phyloP scores from a whole-genome alignment of 2,329 filamentous ascomycete genomes.

The Xylariaceae sp. region DNA sequence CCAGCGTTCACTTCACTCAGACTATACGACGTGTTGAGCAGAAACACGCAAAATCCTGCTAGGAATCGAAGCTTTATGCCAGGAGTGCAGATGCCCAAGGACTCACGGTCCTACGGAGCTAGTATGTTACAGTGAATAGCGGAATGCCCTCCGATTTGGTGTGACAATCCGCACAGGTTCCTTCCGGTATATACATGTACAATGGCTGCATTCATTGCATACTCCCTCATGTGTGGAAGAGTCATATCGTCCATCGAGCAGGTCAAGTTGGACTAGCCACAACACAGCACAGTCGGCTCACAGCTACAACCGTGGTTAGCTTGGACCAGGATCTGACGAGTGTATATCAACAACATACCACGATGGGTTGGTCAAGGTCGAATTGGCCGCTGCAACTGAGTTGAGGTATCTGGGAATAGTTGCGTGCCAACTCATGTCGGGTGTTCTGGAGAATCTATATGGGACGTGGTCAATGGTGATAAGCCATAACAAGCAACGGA shows the following conservation, averaged over 20 bases:
- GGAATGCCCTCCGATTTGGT: not conserved
- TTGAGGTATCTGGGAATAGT: slow-evolving; percentile 32
- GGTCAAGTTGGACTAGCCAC: not conserved
- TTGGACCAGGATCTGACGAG: not conserved
- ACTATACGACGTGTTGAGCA: too few relatives aligned
- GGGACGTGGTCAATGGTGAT: not conserved
- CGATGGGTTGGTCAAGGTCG: slow-evolving; percentile 24
- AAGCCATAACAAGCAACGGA: not conserved
- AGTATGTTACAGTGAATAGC: not conserved
- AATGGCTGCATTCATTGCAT: not conserved
- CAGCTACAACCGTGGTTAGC: not conserved
- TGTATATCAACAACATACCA: slow-evolving; percentile 19
- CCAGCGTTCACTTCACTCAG: too few relatives aligned
- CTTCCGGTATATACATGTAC: not conserved
- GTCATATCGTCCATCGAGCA: not conserved
- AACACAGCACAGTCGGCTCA: not conserved
- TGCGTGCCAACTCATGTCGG: slow-evolving; percentile 24
- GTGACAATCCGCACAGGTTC: not conserved
- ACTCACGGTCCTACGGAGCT: not conserved
- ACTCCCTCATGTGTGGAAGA: not conserved
- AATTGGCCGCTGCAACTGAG: slow-evolving; percentile 29
- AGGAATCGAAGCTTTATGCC: not conserved
- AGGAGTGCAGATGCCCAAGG: not conserved
- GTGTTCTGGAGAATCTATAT: slow-evolving; percentile 29
- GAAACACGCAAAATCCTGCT: not conserved